Base-by-base conservation (phyloP, 768 basidiomycete genomes). In the Butyriboletus loyo region DNA sequence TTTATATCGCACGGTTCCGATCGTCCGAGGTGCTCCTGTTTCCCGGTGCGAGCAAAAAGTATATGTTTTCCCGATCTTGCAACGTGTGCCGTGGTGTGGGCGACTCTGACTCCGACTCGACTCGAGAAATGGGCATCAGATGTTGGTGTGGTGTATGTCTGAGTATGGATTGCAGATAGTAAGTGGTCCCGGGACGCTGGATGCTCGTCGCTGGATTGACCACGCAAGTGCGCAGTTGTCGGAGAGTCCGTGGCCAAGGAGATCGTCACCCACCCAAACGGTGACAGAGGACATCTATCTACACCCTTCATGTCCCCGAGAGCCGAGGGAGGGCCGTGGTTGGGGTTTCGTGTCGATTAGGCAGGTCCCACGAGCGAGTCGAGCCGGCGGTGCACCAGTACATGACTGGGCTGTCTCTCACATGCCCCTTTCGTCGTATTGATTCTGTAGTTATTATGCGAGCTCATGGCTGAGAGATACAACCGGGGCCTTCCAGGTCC, bases 61-160 rank as follows among this genome's bases (percentile, higher is more conserved):
- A 11, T 73, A 76, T 47, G 57, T 56, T n/a, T 68, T 64, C 49
- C 75, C 74, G 0, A 45, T 72, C 39, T 57, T 75, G 24, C 54
- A 51, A 19, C 81, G 79, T 55, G 59, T 87, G n/a, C 85, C 86
- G 1, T 81, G 80, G n/a, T 85, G 84, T 58, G 72, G 82, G 1
- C 71, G 74, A 15, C 77, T n/a, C n/a, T n/a, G n/a, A n/a, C n/a
- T n/a, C n/a, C n/a, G n/a, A n/a, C n/a, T n/a, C n/a, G 82, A 47
- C 72, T 87, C 7, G 74, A 74, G 52, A 69, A 73, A 2, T 83
- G 81, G 35, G 54, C 70, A 82, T 0, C 57, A 54, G 0, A 63
- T 84, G 27, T 80, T 84, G 63, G 78, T 72, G 53, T 64, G 68
- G 0, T 79, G 80, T 34, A 65, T 84, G 10, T 59, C 66, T 19